Evolutionary conservation across 352 stramenopile genomes (phyloP), one percentile per base, ranked within the genome.

Genomic region (Phytophthora idaei): DNA sequence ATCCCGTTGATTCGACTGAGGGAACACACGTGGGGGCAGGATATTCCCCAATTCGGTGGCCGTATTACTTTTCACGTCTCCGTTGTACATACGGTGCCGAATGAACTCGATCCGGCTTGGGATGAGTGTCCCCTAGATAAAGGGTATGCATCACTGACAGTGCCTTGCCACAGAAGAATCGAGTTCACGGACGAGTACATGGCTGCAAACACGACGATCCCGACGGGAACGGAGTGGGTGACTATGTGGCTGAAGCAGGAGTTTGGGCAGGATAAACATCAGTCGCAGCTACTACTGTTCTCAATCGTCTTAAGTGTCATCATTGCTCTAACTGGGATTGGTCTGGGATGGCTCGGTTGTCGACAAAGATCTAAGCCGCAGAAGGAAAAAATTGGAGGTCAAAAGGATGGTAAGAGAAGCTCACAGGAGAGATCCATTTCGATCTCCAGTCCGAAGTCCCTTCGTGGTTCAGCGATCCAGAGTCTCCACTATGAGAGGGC

Each of bases 401-500:
- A n/a, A n/a, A 42, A 21, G 21, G 21, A 21, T 21, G 21, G 0
- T 21, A 21, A 21, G 4, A 12, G 34, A 12, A 12, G 34, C 4
- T 39, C 34, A 3, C 6, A 39, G 34, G 34, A 39, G 34, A 42
- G 10, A 17, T n/a, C 36, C 36, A n/a, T 42, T n/a, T n/a, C 36
- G 5, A 42, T 42, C 36, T 42, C 36, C 10, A 42, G 36, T n/a
- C 12, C 36, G n/a, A 15, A n/a, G 36, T 9, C 6, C n/a, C 36
- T 6, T n/a, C 36, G 11, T 11, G 36, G 8, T 42, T 32, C 58
- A 64, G 29, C 29, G 46, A 17, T 54, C 41, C 12, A 58, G 1
- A 4, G 37, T 68, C 6, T 62, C 39, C 15, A 60, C 8, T 76
- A 69, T 10, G 61, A 68, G 32, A 74, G 57, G 51, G 61, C 64